Base-by-base conservation (phyloP, 257 asterid species). In the Thymus mandschuricus region DNA sequence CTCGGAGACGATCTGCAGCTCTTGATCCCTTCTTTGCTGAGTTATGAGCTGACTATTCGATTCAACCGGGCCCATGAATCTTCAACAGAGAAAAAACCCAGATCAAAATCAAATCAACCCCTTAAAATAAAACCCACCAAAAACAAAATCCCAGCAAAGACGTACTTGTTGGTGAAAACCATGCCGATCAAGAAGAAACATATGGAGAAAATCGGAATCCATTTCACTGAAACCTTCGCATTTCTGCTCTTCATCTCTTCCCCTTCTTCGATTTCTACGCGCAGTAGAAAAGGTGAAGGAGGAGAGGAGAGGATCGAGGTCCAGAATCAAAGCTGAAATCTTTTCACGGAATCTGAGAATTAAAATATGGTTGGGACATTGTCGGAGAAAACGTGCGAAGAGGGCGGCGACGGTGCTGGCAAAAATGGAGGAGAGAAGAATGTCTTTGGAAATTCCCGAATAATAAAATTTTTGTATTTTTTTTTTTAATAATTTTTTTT, bases 1-100 rank as follows among this genome's bases (percentile, higher is more conserved):
- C 74, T 94, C 99, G 10, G 99, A 82, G 56, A 94, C 92, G 83
- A 91, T 84, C 92, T 91, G 96, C 82, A 91, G 66, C 85, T 94
- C 97, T 71, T 91, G 97, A 61, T 94, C 97, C 73, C 82, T 83
- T 72, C 97, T 86, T 21, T 82, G 90, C 73, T 84, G 95, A 49
- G 92, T 82, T 55, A 91, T 85, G 73, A 94, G 96, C 88, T 86
- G 95, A 64, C 74, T 87, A 45, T 85, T 80, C 44, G 92, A 79
- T 84, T 91, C 97, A 74, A 85, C 75, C 38, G 88, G 89, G 31
- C 73, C 80, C 97, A 88, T 88, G 48, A 87, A 78, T 80, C 98
- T 92, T n/a, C n/a, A n/a, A 76, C 34, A 61, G 51, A 63, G 11
- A 74, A 69, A 66, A 10, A 60, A 40, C 60, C 50, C 87, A 86